phyloP scores from a whole-genome alignment of 2,329 filamentous ascomycete species.

The Trichoderma atrobrunneum region DNA sequence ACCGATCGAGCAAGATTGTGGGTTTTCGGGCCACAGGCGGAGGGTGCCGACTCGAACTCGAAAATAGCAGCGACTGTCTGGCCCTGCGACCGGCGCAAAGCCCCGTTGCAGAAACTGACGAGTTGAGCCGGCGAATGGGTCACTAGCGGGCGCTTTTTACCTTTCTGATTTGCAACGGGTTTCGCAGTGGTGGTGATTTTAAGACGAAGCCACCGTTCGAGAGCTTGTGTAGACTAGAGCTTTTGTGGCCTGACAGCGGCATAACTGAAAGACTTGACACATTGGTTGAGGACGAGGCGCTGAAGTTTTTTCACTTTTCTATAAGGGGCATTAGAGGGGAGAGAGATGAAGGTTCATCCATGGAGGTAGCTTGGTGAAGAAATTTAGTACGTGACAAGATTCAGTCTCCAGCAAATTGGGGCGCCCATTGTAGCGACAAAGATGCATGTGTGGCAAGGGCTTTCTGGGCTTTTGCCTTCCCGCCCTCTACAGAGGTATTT shows the following conservation, averaged over 20 bases:
- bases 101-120: neutral
- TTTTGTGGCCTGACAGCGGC: slow-evolving; percentile 11
- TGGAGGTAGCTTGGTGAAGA: neutral
- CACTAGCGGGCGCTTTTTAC: neutral
- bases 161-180: neutral
- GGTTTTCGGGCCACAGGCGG: neutral
- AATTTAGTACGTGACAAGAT: neutral
- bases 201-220: neutral
- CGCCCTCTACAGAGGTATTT: neutral
- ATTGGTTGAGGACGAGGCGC: neutral
- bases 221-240: neutral
- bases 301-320: neutral
- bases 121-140: neutral
- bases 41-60: neutral
- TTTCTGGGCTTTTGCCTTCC: neutral
- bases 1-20: slow-evolving; percentile 12
- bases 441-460: neutral
- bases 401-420: neutral
- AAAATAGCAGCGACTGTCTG: neutral
- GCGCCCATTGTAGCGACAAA: neutral
- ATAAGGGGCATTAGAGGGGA: neutral
- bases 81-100: neutral
- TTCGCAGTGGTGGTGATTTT: neutral
- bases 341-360: neutral
- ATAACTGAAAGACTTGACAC: neutral